phyloP scores from a whole-genome alignment of 1,284 basidiomycete genomes.

The Leccinum ambiguum region DNA sequence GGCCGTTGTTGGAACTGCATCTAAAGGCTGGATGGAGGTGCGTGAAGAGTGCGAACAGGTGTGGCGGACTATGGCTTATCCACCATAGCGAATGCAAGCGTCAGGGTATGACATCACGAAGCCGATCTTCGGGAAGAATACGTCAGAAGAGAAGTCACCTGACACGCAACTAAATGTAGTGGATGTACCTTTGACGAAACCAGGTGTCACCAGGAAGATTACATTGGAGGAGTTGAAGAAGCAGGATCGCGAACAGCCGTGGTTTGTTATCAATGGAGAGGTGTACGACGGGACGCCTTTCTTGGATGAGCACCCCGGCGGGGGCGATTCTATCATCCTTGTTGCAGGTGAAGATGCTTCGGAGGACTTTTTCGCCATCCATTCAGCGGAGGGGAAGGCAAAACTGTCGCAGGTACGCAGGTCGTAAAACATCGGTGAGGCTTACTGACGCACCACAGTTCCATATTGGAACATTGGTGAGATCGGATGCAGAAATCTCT shows the following conservation, averaged over 20 bases:
- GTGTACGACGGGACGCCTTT: constrained; percentile 57
- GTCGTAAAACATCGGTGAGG: constrained; percentile 7
- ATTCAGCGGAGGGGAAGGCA: constrained; percentile 49
- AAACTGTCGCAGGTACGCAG: constrained; percentile 44
- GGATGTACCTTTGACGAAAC: constrained; percentile 40
- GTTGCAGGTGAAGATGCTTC: constrained; percentile 64
- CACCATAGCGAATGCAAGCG: constrained; percentile 46
- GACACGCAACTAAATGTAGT: constrained; percentile 7
- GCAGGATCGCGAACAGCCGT: constrained; percentile 48
- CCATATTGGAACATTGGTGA: constrained; percentile 44
- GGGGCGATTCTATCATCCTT: constrained; percentile 56
- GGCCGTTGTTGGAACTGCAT: constrained; percentile 47
- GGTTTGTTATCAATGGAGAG: constrained; percentile 63
- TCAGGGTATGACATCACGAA: constrained; percentile 45
- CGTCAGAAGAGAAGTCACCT: constrained; percentile 3
- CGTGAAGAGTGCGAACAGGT: not conserved
- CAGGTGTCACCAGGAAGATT: constrained; percentile 43
- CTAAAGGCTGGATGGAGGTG: constrained; percentile 66
- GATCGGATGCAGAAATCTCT: not conserved
- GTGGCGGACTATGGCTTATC: constrained; percentile 4
- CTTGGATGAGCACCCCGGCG: constrained; percentile 63
- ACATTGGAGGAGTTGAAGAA: constrained; percentile 45
- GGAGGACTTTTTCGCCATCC: constrained; percentile 63
- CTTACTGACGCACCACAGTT: constrained; percentile 29
- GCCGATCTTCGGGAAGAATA: constrained; percentile 38